phyloP scores from a whole-genome alignment of 345 rosid species.

The Melaleuca alternifolia region DNA sequence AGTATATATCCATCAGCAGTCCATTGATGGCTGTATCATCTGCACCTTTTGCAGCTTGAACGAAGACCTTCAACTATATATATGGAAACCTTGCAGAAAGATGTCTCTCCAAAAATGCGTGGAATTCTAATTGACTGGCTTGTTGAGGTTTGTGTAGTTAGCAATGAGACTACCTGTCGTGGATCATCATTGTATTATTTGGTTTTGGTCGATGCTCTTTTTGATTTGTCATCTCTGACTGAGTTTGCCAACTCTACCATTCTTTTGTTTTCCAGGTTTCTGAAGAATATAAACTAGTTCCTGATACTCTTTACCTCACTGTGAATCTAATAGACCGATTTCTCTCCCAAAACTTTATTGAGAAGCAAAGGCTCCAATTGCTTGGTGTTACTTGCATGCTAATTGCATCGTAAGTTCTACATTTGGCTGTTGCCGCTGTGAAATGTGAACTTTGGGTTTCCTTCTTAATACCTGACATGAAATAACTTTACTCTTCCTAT shows the following conservation, averaged over 20 bases:
- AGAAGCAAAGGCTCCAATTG: slow-evolving; percentile 84
- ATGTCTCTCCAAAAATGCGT: slow-evolving; percentile 69
- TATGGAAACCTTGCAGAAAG: slow-evolving; percentile 69
- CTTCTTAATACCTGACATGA: background rate
- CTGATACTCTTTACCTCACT: slow-evolving; percentile 89
- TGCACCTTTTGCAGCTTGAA: slow-evolving; percentile 46
- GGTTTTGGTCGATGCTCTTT: background rate
- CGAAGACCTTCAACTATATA: slow-evolving; percentile 63
- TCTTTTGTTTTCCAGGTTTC: slow-evolving; percentile 51
- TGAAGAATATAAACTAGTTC: slow-evolving; percentile 79
- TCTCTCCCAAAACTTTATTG: slow-evolving; percentile 55
- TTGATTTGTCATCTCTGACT: background rate
- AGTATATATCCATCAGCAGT: background rate
- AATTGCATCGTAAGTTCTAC: slow-evolving; percentile 82
- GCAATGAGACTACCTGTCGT: background rate
- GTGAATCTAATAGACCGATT: slow-evolving; percentile 85
- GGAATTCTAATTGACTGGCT: slow-evolving; percentile 87
- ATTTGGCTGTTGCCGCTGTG: background rate
- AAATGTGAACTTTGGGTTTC: background rate
- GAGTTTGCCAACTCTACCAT: background rate
- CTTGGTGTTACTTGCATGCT: slow-evolving; percentile 95
- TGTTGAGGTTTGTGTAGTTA: slow-evolving; percentile 57
- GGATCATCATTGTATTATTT: background rate
- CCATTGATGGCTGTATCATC: background rate
- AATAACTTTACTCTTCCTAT: background rate